Base-by-base conservation (phyloP, 2,329 filamentous ascomycete species). In the Colletotrichum sp. region DNA sequence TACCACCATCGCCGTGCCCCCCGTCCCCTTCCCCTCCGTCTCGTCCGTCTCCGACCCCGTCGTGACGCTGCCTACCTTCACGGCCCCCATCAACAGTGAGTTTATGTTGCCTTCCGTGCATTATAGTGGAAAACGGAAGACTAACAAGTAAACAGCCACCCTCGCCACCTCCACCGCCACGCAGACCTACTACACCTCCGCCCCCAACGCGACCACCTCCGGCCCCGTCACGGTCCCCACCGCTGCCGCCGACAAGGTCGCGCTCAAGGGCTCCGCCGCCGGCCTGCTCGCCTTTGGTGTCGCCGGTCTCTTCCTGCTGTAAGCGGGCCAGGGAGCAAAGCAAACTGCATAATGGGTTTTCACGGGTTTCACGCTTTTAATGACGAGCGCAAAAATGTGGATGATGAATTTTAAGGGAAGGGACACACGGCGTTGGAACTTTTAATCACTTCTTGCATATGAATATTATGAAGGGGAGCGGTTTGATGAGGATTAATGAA, bases 241-340 rank as follows among this genome's bases (percentile, higher is more conserved):
- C 21, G 83, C 83, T 36, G 83, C 82, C 18, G 78, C 75, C 67
- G 73, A 75, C 66, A 75, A 63, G 71, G 60, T 77, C 60, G 18
- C 39, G 28, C 69, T 84, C 82, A 80, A 84, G 76, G 78, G 79
- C 62, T 85, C 84, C 65, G 81, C 83, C 77, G 81, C 78, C 57
- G 84, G 84, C 39, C 79, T 85, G n/a, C 70, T 85, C 72, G 84
- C 82, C 44, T 85, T 85, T 75, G 83, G 83, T 77, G 82, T 84
- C 78, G 81, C 85, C 80, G 82, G 83, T 21, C 78, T 85, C 65
- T 80, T 84, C 77, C 80, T 85, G 79, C 64, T 85, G 71, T 85
- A 80, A 78, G 8, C 6, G 36, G 39, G 18, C 39, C 39, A 44
- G 26, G 26, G 26, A 26, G 44, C 44, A 52, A 13, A 21, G 44